Evolutionary conservation across 2,329 filamentous ascomycete species (phyloP), one percentile per base, ranked within the genome.

Genomic region (Alternaria infectoria): DNA sequence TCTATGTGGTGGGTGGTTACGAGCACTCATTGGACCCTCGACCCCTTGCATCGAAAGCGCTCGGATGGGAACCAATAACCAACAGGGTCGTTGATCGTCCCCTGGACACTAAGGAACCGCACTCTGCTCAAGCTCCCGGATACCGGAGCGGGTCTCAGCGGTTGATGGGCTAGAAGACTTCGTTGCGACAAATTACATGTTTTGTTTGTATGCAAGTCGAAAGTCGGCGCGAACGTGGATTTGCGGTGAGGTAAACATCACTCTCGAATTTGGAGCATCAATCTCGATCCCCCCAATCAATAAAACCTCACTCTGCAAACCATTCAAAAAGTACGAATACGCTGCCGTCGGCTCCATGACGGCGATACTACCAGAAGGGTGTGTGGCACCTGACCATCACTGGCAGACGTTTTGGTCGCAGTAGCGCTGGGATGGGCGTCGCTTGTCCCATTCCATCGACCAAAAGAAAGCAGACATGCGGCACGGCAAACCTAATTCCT

Each of bases 31-130:
- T 59, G 59, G 59, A 49, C 28, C 47, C 36, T 49, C 46, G 17
- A 58, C 60, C 56, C 56, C 58, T 66, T 64, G 56, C 62, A 54
- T 56, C 51, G 40, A 54, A 49, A 36, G 51, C 55, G 49, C 49
- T 58, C 51, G 44, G 40, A 30, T 50, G 32, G 8, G 32, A 43
- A 28, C 57, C 57, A 59, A 60, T 60, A 26, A 61, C 44, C 47
- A 30, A 30, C 36, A 45, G 43, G 51, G 44, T 51, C 26, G n/a
- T 36, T n/a, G 28, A 54, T 45, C 36, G 26, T 56, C 19, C 47
- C 15, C 26, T 47, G 56, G 23, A 21, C 49, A 52, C 28, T 52
- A 36, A 52, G 49, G 19, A 36, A 52, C 30, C 30, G 49, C 49
- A 36, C 23, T 36, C 17, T 57, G 26, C 3, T 57, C 58, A 36